Evolutionary conservation across 2,329 filamentous ascomycete species (phyloP).

Genomic region (Myriosclerotinia duriaeana): DNA sequence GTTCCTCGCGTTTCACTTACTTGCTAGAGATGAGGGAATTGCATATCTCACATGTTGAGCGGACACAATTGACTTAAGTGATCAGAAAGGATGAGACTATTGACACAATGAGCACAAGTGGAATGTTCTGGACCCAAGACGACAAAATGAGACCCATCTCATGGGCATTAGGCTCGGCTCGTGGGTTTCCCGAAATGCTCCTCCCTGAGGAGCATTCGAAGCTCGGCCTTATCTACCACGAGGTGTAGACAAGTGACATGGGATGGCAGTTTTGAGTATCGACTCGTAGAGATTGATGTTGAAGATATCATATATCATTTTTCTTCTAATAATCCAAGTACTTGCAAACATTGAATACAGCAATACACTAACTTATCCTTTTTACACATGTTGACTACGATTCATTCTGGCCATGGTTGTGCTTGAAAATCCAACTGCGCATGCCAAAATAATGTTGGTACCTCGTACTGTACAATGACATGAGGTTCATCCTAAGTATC

Average conservation of each 20-base stretch:
- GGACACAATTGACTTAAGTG: slow-evolving; percentile 7
- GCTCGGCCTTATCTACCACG: slow-evolving; percentile 3
- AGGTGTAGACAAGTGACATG: slow-evolving; percentile 10
- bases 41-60: neutral
- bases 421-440: slow-evolving; percentile 1
- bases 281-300: neutral
- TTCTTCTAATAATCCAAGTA: neutral
- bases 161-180: slow-evolving; percentile 12
- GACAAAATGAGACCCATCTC: neutral
- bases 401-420: neutral
- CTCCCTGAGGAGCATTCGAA: neutral
- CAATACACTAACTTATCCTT: neutral
- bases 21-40: slow-evolving; percentile 8
- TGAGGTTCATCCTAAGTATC: slow-evolving; percentile 20
- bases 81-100: neutral
- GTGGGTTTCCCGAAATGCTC: neutral
- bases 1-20: slow-evolving; percentile 1
- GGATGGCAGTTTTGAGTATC: neutral
- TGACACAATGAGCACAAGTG: slow-evolving; percentile 3
- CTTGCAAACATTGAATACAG: neutral
- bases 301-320: neutral
- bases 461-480: slow-evolving; percentile 18
- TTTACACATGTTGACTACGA: neutral
- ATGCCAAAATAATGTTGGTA: neutral
- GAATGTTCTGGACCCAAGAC: slow-evolving; percentile 12